Percentiles rank a stretch among this genome's conserved stretches.
phyloP scores from a whole-genome alignment of 2,329 filamentous ascomycete genomes.

The Exserohilum rostratum region DNA sequence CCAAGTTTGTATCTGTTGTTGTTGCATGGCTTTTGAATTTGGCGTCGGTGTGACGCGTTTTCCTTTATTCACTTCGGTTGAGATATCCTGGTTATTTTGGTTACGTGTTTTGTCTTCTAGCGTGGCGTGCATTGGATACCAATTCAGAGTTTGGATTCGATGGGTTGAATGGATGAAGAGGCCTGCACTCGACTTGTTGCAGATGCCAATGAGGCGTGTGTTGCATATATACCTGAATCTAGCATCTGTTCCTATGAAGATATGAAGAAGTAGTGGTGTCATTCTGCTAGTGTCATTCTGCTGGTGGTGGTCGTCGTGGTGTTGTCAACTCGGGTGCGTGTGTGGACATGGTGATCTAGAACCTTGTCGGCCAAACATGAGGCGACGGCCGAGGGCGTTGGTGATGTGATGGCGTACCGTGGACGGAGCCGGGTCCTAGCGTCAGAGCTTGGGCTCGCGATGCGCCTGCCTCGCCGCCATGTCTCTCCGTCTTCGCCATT shows the following conservation, averaged over 20 bases:
- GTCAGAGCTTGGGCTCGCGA: conserved; percentile 9
- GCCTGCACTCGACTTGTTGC: background rate
- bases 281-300: background rate
- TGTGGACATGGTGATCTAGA: background rate
- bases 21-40: conserved; percentile 1
- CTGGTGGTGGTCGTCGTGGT: background rate
- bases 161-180: background rate
- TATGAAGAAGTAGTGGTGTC: background rate
- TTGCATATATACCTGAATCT: background rate
- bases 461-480: background rate
- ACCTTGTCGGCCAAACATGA: background rate
- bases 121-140: background rate
- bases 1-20: conserved; percentile 10
- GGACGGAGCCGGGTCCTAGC: conserved; percentile 1
- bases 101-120: background rate
- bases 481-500: conserved; percentile 5
- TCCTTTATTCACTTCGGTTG: conserved; percentile 2
- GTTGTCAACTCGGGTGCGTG: background rate
- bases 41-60: background rate
- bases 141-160: background rate
- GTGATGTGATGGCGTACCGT: conserved; percentile 7
- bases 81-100: conserved; percentile 15
- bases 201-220: background rate
- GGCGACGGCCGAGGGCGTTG: conserved; percentile 2
- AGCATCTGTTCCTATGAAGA: background rate